Evolutionary conservation across 257 asterid genomes (phyloP).

Genomic region (Capsicum rhomboideum): DNA sequence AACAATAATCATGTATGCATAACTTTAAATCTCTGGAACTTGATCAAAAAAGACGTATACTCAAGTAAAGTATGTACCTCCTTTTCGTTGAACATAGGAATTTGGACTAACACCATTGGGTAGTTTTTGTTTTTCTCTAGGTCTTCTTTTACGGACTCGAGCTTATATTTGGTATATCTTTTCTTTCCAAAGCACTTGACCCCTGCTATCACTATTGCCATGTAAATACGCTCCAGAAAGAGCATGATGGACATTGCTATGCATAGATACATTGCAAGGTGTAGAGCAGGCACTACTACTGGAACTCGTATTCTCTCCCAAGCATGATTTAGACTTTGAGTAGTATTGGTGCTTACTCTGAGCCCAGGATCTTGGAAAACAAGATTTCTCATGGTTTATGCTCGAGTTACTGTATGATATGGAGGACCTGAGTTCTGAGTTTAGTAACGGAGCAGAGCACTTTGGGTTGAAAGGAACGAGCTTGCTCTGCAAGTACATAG

Average conservation of each 20-base stretch:
- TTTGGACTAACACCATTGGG: conserved; percentile 70
- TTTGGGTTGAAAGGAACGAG: conserved; percentile 19
- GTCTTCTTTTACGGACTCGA: conserved; percentile 60
- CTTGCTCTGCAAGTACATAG: conserved; percentile 20
- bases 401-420: neutral
- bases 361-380: conserved; percentile 20
- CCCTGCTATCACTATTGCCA: conserved; percentile 66
- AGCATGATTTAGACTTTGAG: conserved; percentile 29
- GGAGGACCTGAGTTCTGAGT: conserved; percentile 9
- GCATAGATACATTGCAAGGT: conserved; percentile 49
- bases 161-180: conserved; percentile 71
- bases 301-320: conserved; percentile 70
- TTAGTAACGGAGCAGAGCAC: conserved; percentile 11
- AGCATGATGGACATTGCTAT: conserved; percentile 80
- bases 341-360: conserved; percentile 41
- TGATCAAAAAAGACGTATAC: neutral
- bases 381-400: conserved; percentile 48
- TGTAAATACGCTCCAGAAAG: conserved; percentile 68
- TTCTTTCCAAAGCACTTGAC: conserved; percentile 65
- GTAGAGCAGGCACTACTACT: conserved; percentile 51
- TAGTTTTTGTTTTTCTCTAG: conserved; percentile 41
- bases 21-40: neutral
- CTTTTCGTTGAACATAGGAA: conserved; percentile 83
- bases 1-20: neutral
- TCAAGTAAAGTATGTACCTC: conserved; percentile 45